A percentile compares a stretch with the other conserved stretches of the same genome.
Evolutionary conservation across 2,329 filamentous ascomycete genomes (phyloP).

Genomic region (Ceratocystis cubensis): DNA sequence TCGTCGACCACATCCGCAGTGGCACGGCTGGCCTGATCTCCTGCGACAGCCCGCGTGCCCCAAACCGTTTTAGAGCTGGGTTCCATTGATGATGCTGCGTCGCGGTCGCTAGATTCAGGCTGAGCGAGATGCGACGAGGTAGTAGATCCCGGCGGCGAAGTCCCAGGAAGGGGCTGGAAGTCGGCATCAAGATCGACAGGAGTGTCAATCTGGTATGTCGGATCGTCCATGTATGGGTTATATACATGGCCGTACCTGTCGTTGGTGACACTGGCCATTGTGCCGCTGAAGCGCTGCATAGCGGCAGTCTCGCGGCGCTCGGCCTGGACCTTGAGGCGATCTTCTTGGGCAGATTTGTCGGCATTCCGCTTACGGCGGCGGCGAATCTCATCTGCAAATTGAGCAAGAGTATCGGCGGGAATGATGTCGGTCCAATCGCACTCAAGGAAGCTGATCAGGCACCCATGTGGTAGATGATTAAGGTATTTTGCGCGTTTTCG

Average conservation of each 20-base stretch:
- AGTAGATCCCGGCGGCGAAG: slow-evolving; percentile 38
- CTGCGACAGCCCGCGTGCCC: slow-evolving; percentile 65
- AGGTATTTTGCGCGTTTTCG: slow-evolving; percentile 79
- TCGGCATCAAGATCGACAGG: slow-evolving; percentile 42
- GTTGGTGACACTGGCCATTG: slow-evolving; percentile 19
- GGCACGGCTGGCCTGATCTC: slow-evolving; percentile 37
- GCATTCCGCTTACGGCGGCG: slow-evolving; percentile 61
- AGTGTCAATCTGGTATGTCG: slow-evolving; percentile 25
- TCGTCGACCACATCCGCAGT: slow-evolving; percentile 42
- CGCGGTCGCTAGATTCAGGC: not conserved
- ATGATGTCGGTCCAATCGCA: slow-evolving; percentile 94
- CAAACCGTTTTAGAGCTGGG: slow-evolving; percentile 67
- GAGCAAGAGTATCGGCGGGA: slow-evolving; percentile 56
- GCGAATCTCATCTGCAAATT: slow-evolving; percentile 66
- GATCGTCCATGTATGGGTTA: not conserved
- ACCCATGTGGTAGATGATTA: slow-evolving; percentile 76
- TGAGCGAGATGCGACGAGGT: not conserved
- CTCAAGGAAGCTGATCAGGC: slow-evolving; percentile 79
- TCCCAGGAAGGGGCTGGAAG: slow-evolving; percentile 49
- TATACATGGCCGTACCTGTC: not conserved
- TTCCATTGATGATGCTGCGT: slow-evolving; percentile 27
- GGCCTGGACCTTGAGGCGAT: slow-evolving; percentile 69
- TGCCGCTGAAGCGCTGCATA: slow-evolving; percentile 40
- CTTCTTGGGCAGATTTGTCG: slow-evolving; percentile 76
- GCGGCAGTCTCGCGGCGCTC: slow-evolving; percentile 66